Percentiles rank a stretch among this genome's conserved stretches.
Conservation (phyloP, 192 early-diverging fungal species). For the Gaertneriomyces semiglobifer region DNA sequence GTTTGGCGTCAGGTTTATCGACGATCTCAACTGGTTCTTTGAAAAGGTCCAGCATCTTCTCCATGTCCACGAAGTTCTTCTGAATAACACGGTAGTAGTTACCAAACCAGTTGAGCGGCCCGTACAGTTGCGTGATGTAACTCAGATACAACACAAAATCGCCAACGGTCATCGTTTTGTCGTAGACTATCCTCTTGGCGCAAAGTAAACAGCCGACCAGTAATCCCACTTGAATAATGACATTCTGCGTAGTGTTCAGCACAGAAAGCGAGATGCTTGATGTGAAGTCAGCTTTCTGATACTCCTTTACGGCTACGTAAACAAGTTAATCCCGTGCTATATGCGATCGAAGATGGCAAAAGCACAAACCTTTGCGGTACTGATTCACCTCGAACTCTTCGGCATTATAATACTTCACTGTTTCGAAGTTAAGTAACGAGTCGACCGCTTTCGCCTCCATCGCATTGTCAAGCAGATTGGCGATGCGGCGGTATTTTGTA, state of each 20-base stretch:
- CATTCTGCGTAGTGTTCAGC: slow-evolving; percentile 82
- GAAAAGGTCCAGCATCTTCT: slow-evolving; percentile 86
- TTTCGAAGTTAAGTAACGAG: slow-evolving; percentile 96
- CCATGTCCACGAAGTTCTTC: slow-evolving; percentile 77
- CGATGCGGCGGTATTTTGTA: slow-evolving; percentile 68
- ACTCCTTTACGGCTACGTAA: slow-evolving; percentile 65
- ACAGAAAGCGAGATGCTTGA: slow-evolving; percentile 67
- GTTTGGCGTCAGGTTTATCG: slow-evolving; percentile 60
- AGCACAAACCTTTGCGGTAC: slow-evolving; percentile 46
- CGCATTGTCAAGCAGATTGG: slow-evolving; percentile 82
- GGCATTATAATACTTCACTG: slow-evolving; percentile 95
- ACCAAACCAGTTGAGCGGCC: slow-evolving; percentile 66
- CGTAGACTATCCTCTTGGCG: slow-evolving; percentile 74
- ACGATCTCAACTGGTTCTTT: slow-evolving; percentile 62
- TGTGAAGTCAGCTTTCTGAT: slow-evolving; percentile 84
- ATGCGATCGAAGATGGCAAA: too few relatives aligned
- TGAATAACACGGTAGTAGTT: slow-evolving; percentile 86
- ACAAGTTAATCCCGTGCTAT: too few relatives aligned
- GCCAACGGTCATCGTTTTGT: slow-evolving; percentile 64
- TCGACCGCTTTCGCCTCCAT: slow-evolving; percentile 76
- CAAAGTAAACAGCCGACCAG: slow-evolving; percentile 76
- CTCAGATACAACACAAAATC: slow-evolving; percentile 87
- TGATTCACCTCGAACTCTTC: slow-evolving; percentile 82
- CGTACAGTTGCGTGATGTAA: slow-evolving; percentile 88
- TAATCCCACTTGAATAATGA: slow-evolving; percentile 82